These are phyloP conservation scores for Allium sativum DNA, from an alignment of 106 monocot species.

Conservation along the genomic window DNA sequence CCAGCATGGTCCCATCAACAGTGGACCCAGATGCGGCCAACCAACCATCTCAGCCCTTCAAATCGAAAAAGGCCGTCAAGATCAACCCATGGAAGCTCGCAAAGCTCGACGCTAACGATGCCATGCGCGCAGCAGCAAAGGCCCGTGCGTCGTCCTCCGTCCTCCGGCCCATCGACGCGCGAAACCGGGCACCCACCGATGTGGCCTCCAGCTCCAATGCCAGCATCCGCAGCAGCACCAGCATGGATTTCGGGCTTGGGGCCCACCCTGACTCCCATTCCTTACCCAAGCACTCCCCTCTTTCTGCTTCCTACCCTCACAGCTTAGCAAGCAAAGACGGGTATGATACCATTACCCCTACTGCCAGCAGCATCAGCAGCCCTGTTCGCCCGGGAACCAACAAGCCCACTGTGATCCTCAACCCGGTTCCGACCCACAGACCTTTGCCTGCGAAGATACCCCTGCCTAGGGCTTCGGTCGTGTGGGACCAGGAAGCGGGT, in stretches of 20 bases:
- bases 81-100: slow-evolving; percentile 96
- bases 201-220: slow-evolving; percentile 42
- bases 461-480: slow-evolving; percentile 53
- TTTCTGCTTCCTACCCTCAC: slow-evolving; percentile 46
- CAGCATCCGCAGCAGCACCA: slow-evolving; percentile 69
- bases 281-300: slow-evolving; percentile 31
- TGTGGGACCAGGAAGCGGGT: slow-evolving; percentile 97
- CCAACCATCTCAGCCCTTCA: slow-evolving; percentile 33
- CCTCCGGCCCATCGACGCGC: slow-evolving; percentile 59
- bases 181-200: slow-evolving; percentile 19
- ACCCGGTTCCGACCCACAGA: slow-evolving; percentile 11
- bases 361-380: slow-evolving; percentile 75
- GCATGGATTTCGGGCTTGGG: slow-evolving; percentile 36
- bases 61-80: slow-evolving; percentile 66
- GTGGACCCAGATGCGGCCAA: slow-evolving; percentile 77
- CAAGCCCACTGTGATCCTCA: not conserved
- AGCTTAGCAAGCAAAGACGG: slow-evolving; percentile 76
- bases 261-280: slow-evolving; percentile 8
- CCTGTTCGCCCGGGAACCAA: slow-evolving; percentile 23
- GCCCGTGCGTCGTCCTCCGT: slow-evolving; percentile 93
- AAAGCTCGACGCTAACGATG: slow-evolving; percentile 70
- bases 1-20: slow-evolving; percentile 83
- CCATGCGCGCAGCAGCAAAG: slow-evolving; percentile 72
- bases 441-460: slow-evolving; percentile 12
- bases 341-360: slow-evolving; percentile 61